phyloP scores from a whole-genome alignment of 2,329 filamentous ascomycete genomes.

The Ceratocystis diversiconidia region DNA sequence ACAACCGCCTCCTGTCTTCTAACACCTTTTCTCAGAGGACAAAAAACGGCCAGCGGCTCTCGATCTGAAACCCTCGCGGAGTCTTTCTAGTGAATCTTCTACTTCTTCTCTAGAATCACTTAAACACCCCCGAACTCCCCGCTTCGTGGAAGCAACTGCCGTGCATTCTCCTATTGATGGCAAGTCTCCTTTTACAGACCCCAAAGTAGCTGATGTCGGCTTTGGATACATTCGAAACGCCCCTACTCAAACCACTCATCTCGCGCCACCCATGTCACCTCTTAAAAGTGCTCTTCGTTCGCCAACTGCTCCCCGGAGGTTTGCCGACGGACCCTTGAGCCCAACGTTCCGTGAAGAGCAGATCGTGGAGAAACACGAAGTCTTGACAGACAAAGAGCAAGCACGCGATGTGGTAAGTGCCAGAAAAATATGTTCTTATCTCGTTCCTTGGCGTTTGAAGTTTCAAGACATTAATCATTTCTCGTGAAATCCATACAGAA shows the following conservation, averaged over 20 bases:
- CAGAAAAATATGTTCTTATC: neutral
- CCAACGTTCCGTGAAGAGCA: conserved; percentile 87
- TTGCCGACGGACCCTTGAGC: conserved; percentile 61
- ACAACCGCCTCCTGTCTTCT: conserved; percentile 17
- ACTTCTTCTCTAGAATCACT: conserved; percentile 40
- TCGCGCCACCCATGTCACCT: conserved; percentile 56
- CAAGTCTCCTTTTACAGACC: conserved; percentile 44
- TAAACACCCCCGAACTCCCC: conserved; percentile 58
- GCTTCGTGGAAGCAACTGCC: conserved; percentile 68
- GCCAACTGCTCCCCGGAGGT: conserved; percentile 61
- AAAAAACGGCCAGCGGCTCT: conserved; percentile 44
- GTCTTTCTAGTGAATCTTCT: conserved; percentile 36
- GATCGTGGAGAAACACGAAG: conserved; percentile 70
- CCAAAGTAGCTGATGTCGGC: conserved; percentile 66
- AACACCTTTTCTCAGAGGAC: conserved; percentile 30
- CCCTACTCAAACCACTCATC: conserved; percentile 30
- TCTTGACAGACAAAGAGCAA: conserved; percentile 70
- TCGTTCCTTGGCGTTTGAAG: neutral
- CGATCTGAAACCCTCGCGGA: conserved; percentile 35
- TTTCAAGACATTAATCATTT: neutral
- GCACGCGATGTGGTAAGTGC: conserved; percentile 67
- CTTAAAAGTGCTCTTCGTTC: conserved; percentile 84
- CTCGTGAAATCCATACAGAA: conserved; percentile 41
- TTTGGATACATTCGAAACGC: conserved; percentile 74
- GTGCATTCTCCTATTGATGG: conserved; percentile 62